These are phyloP conservation scores for Oryza longistaminata DNA, from an alignment of 176 grass and related monocot genomes.

Conservation along the genomic window DNA sequence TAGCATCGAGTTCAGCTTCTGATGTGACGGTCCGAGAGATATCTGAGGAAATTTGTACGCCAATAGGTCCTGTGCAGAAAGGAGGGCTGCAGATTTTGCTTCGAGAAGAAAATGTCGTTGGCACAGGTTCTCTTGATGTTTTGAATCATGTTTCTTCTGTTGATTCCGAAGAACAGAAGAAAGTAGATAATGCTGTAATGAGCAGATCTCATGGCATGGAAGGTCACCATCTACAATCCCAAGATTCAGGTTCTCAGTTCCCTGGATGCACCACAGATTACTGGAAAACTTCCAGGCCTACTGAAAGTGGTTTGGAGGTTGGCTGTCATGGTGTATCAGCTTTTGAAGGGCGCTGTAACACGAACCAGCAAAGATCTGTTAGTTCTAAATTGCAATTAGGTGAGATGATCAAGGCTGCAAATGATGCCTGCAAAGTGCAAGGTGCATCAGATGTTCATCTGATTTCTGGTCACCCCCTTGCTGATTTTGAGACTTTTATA, in stretches of 20 bases:
- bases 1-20: conserved; percentile 22
- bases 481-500: conserved; percentile 50
- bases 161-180: conserved; percentile 5
- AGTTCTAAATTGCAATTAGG: conserved; percentile 21
- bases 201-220: not conserved
- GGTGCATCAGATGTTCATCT: conserved; percentile 8
- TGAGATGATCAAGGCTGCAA: conserved; percentile 39
- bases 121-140: not conserved
- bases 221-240: not conserved
- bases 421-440: conserved; percentile 40
- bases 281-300: not conserved
- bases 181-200: not conserved
- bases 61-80: conserved; percentile 23
- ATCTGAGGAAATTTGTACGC: not conserved
- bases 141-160: conserved; percentile 1
- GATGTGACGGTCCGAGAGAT: conserved; percentile 17
- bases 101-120: not conserved
- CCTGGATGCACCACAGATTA: not conserved
- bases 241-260: not conserved
- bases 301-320: not conserved
- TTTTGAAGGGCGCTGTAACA: not conserved
- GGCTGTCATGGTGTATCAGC: not conserved
- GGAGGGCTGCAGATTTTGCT: conserved; percentile 8
- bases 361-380: not conserved
- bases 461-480: conserved; percentile 24